Base-by-base conservation (phyloP, 495 filamentous ascomycete genomes). In the Cladorrhinum samala region DNA sequence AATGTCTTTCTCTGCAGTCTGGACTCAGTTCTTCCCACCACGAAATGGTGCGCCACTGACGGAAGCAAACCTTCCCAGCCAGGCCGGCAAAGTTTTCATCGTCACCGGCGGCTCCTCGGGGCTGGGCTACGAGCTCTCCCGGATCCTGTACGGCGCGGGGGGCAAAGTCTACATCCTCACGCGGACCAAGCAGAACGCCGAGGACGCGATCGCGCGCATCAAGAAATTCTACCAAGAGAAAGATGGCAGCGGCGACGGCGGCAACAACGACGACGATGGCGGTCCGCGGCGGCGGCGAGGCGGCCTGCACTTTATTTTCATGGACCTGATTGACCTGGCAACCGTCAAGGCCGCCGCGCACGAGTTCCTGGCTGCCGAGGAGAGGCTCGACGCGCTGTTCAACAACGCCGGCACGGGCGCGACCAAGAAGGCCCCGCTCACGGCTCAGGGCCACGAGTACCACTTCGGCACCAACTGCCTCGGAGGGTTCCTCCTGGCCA, bases 161-260 rank as follows among this genome's bases (percentile, higher is more conserved):
- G 77, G 67, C 18, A 80, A 70, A 23, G 71, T 82, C 21, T 81
- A 80, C 61, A 63, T 81, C 37, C 74, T 72, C 2, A 65, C 68
- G 21, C 75, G 79, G 38, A 69, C 68, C 6, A 51, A 62, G 24
- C 55, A 53, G 9, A 66, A 59, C 24, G 58, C 59, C 1, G 47
- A 54, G 11, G 50, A 55, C 16, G 57, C 59, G 1, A 59, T 63
- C 9, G 21, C 53, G 1, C 47, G 56, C 2, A 63, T 61, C 52
- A 53, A 27, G 1, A 23, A 37, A 2, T 46, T 38, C 1, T 30
- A 41, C 5, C 58, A 20, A 2, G 17, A 25, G n/a, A n/a, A n/a
- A n/a, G n/a, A 60, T 4, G 38, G 18, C 2, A 66, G 62, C 5
- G 60, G 53, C 27, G n/a, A n/a, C n/a, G n/a, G n/a, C n/a, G n/a